Base-by-base conservation (phyloP, 306 rosid genomes). In the Amphicarpaea edgeworthii region DNA sequence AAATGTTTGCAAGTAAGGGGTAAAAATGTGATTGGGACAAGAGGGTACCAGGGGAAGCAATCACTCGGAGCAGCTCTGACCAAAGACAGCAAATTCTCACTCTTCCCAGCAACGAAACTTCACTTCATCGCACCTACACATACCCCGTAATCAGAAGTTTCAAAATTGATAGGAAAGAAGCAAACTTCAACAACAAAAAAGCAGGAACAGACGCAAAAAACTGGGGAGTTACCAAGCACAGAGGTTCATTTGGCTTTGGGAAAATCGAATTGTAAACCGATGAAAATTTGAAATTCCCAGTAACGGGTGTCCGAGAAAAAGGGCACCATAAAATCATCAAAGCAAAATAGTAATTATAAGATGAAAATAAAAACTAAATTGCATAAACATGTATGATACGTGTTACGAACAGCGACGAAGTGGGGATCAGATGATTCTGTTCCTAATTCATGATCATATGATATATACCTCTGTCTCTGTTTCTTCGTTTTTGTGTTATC, bases 61-160 rank as follows among this genome's bases (percentile, higher is more conserved):
- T 58, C 60, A 75, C 66, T 70, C 55, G 43, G 30, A 63, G 79
- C 16, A 70, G 70, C 59, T 46, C 61, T 50, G 42, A 40, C 32
- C 7, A 41, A 15, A 70, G 32, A 14, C 66, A 32, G 59, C n/a
- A 54, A 70, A 57, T 43, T 47, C 75, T n/a, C 68, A 69, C 67
- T 79, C 76, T 58, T 76, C 32, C 26, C 71, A 67, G 78, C 82
- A 82, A 64, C 6, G 14, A 47, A 7, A 68, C 28, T 49, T 75
- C 73, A 70, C 79, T 74, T 75, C 66, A 64, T 0, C 30, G 19
- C 14, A 11, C 78, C 83, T 40, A 41, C 71, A 53, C 42, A 70
- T 3, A 47, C 26, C 79, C 46, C 58, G 40, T 15, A 15, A 61
- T 78, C 30, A 74, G 7, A 55, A 68, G 17, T 17, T 73, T 66